These are phyloP conservation scores for Echium plantagineum DNA, from an alignment of 257 asterid genomes.

Conservation along the genomic window DNA sequence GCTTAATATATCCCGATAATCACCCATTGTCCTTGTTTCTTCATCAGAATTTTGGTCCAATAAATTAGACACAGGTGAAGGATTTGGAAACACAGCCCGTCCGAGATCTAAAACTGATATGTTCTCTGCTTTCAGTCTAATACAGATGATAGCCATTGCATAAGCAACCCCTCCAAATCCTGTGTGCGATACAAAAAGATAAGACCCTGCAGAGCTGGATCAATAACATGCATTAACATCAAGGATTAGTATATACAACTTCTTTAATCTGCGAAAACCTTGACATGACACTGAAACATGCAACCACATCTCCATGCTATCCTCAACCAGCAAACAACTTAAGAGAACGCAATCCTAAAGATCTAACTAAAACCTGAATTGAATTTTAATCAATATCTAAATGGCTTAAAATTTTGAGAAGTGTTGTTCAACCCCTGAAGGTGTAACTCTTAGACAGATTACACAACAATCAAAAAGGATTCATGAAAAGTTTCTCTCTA, in stretches of 20 bases:
- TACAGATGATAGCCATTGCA: slow-evolving; percentile 91
- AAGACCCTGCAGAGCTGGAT: slow-evolving; percentile 78
- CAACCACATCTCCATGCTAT: too few relatives aligned
- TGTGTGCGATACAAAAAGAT: slow-evolving; percentile 95
- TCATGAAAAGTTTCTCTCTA: too few relatives aligned
- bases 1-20: slow-evolving; percentile 87
- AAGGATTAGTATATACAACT: slow-evolving; percentile 13
- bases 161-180: slow-evolving; percentile 98
- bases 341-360: too few relatives aligned
- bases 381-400: too few relatives aligned
- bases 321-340: too few relatives aligned
- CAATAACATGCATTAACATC: slow-evolving; percentile 1
- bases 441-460: too few relatives aligned
- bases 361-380: too few relatives aligned
- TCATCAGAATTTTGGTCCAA: slow-evolving; percentile 34
- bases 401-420: too few relatives aligned
- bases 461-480: too few relatives aligned
- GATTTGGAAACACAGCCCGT: slow-evolving; percentile 23
- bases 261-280: neutral
- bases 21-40: slow-evolving; percentile 66
- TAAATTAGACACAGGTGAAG: slow-evolving; percentile 22
- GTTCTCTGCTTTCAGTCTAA: slow-evolving; percentile 66
- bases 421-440: too few relatives aligned
- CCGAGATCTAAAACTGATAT: slow-evolving; percentile 26
- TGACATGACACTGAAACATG: too few relatives aligned